A percentile compares a stretch with the other conserved stretches of the same genome.
phyloP scores from a whole-genome alignment of 345 rosid genomes.

The Syzygium oleosum region DNA sequence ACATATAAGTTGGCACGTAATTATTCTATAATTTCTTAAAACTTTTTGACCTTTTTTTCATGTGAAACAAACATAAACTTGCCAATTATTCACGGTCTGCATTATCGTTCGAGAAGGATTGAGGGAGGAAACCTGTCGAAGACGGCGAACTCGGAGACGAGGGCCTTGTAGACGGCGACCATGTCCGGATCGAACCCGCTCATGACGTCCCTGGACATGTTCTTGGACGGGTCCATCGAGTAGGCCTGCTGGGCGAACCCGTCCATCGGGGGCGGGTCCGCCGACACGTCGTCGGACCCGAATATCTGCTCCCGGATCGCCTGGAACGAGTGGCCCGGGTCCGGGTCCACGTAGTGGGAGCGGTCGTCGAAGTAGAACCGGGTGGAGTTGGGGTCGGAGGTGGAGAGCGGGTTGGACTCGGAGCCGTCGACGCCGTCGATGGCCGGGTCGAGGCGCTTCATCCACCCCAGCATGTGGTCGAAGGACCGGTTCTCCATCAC shows the following conservation, averaged over 20 bases:
- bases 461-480: conserved; percentile 98
- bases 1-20: no score
- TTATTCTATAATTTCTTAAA: no score
- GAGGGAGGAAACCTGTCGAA: conserved; percentile 48
- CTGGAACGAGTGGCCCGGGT: conserved; percentile 94
- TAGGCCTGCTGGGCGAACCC: conserved; percentile 83
- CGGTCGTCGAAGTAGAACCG: conserved; percentile 32
- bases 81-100: background rate
- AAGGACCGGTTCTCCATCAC: conserved; percentile 97
- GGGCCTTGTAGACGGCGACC: conserved; percentile 66
- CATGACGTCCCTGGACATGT: conserved; percentile 66
- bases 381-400: conserved; percentile 40
- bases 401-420: conserved; percentile 40
- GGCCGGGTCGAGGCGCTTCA: conserved; percentile 80
- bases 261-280: conserved; percentile 68
- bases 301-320: conserved; percentile 86
- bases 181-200: conserved; percentile 65
- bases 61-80: background rate
- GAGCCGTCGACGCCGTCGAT: conserved; percentile 81
- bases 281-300: conserved; percentile 58
- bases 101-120: background rate
- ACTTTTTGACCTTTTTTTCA: no score
- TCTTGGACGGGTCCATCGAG: conserved; percentile 44
- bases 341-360: conserved; percentile 81
- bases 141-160: conserved; percentile 82